Base-by-base conservation (phyloP, 768 basidiomycete genomes). In the Termitomyces sp. region DNA sequence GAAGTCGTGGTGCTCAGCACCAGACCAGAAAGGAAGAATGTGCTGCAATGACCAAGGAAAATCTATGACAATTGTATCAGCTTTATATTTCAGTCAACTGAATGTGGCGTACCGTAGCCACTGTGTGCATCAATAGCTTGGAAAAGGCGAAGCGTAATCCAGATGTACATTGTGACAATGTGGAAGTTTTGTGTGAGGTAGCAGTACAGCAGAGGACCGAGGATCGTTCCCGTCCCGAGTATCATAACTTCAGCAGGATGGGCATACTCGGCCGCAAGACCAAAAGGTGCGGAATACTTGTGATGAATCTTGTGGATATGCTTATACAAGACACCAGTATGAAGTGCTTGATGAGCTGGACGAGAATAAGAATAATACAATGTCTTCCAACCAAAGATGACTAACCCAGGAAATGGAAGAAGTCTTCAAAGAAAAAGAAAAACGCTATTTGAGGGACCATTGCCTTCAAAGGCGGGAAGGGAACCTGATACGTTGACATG, bases 1-100 rank as follows among this genome's bases (percentile, higher is more conserved):
- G 85, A 94, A 98, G 69, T 98, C 95, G 71, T 97, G 95, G 75
- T 96, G 93, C 67, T 98, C 96, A 0, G 95, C 95, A 41, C 96
- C 95, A 7, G 91, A 89, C 95, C 95, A 98, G 82, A 98, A 91
- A 2, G 95, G 95, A 34, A 98, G 60, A 64, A 93, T 86, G 77
- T 95, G 85, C 65, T 93, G 88, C 57, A 98, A 79, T 6, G 93
- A 95, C 95, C 95, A 98, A 0, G 97, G 96, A 83, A 99, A 99
- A 72, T 98, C 93, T 89, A 46, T 44, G 45, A 33, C 36, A 18
- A 30, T 20, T 61, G 13, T 33, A 44, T 49, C 37, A 61, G 56
- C 15, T 27, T 50, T 13, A 57, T 51, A 44, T 52, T 37, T 27
- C 24, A n/a, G 30, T 42, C 33, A 8, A 45, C 41, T 12, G 37